Conservation (phyloP, 2,329 filamentous ascomycete species). For the Claviceps humidiphila region DNA sequence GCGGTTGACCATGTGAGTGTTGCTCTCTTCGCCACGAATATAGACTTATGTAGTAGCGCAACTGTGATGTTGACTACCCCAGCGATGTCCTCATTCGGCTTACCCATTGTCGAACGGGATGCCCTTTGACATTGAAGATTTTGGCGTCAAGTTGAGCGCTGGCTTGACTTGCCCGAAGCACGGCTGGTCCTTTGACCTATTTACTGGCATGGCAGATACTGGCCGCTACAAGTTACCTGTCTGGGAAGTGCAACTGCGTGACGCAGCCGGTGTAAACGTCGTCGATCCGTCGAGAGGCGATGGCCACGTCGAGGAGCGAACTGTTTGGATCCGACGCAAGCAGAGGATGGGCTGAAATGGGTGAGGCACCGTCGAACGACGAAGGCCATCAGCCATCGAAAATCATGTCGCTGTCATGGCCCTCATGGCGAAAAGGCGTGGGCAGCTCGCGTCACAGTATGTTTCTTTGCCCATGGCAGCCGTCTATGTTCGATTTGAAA, state of each 20-base stretch:
- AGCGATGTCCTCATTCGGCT: conserved; percentile 56
- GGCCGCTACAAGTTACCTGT: conserved; percentile 47
- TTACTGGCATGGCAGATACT: conserved; percentile 47
- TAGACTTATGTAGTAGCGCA: no score
- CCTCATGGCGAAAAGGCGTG: not conserved
- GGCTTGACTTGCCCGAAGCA: conserved; percentile 57
- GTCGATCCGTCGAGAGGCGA: conserved; percentile 2
- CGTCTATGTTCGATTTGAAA: not conserved
- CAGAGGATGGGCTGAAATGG: conserved; percentile 20
- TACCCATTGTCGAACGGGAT: conserved; percentile 51
- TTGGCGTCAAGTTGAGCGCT: conserved; percentile 48
- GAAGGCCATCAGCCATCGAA: not conserved
- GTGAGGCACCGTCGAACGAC: not conserved
- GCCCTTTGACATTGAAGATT: conserved; percentile 61
- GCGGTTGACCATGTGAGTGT: conserved; percentile 52
- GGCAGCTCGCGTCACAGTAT: not conserved
- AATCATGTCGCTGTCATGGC: not conserved
- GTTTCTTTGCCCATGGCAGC: not conserved
- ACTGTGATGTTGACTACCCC: not conserved
- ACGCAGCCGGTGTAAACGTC: conserved; percentile 1
- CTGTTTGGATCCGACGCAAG: conserved; percentile 32
- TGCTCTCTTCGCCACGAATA: no score
- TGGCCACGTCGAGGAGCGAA: conserved; percentile 11
- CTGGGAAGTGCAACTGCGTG: conserved; percentile 49
- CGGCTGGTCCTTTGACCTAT: conserved; percentile 58